Base-by-base conservation (phyloP, 345 rosid species). In the Mallotus nudiflorus region DNA sequence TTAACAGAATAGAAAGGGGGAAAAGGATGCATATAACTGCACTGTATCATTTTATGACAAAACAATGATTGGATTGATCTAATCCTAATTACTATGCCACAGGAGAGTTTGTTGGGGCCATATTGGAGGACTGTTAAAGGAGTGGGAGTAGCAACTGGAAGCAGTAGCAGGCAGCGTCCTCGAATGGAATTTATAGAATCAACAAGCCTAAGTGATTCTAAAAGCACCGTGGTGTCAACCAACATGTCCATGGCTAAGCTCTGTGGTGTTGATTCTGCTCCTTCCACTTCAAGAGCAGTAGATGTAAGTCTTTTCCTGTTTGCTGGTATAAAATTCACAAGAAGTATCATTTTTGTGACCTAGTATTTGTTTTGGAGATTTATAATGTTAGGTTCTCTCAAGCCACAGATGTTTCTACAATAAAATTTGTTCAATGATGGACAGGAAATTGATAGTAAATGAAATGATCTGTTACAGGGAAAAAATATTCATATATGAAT, bases 101-200 rank as follows among this genome's bases (percentile, higher is more conserved):
- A 92, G 99, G 97, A 95, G 73, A 78, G 65, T 75, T 58, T 82
- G 69, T 24, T 81, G 22, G 96, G 90, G 73, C 58, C 80, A 18
- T 97, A 88, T 61, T 81, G 97, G 93, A 85, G 91, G 82, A 87
- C 77, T 79, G 68, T 82, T 68, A 91, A 88, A 80, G 98, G 88
- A 79, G 86, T 78, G 71, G 90, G 82, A 62, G 71, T 84, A 61
- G 83, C 83, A 57, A 75, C 84, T 78, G 86, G 89, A 67, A 88
- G 91, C 82, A 83, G 92, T 75, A 85, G 85, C 84, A 83, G 96
- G 75, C 92, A 83, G 77, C 78, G 86, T 45, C 63, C 85, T 19
- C 86, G 82, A 73, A 92, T 90, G 80, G 96, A 83, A 79, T 82
- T 81, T 66, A 66, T 76, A 69, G 97, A 87, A 67, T 72, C 87